These are phyloP conservation scores for Acmispon strigosus DNA, from an alignment of 306 rosid genomes.

Conservation along the genomic window DNA sequence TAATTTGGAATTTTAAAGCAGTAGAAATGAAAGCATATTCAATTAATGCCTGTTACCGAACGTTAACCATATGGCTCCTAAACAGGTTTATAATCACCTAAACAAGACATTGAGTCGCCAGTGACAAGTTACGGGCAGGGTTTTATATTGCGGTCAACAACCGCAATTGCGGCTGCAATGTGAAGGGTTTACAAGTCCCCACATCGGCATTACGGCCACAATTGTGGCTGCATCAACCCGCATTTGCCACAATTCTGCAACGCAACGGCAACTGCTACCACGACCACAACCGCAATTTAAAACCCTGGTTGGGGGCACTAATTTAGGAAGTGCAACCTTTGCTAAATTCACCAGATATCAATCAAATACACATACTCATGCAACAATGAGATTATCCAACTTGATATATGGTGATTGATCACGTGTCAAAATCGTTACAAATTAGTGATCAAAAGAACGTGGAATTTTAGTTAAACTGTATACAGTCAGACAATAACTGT, in stretches of 20 bases:
- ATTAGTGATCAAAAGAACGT: not conserved
- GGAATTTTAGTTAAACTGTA: not conserved
- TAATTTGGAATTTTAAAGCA: not conserved
- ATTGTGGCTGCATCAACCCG: too few species aligned
- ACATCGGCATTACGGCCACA: too few species aligned
- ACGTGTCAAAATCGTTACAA: not conserved
- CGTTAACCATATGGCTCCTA: not conserved
- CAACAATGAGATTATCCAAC: constrained; percentile 7
- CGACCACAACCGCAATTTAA: too few species aligned
- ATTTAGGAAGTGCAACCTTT: not conserved
- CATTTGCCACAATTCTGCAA: too few species aligned
- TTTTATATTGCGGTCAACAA: too few species aligned
- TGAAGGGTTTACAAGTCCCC: too few species aligned
- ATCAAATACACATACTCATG: not conserved
- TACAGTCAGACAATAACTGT: not conserved
- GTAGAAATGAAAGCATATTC: not conserved
- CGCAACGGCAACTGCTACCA: too few species aligned
- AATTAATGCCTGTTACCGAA: not conserved
- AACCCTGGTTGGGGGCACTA: not conserved
- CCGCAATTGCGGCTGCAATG: too few species aligned
- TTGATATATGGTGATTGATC: not conserved
- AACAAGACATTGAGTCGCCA: not conserved
- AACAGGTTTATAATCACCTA: not conserved
- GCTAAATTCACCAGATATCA: not conserved
- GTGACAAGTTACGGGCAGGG: not conserved